Evolutionary conservation across 441 rosid species (phyloP), one percentile per base, ranked within the genome.

Genomic region (Capsella rubella): DNA sequence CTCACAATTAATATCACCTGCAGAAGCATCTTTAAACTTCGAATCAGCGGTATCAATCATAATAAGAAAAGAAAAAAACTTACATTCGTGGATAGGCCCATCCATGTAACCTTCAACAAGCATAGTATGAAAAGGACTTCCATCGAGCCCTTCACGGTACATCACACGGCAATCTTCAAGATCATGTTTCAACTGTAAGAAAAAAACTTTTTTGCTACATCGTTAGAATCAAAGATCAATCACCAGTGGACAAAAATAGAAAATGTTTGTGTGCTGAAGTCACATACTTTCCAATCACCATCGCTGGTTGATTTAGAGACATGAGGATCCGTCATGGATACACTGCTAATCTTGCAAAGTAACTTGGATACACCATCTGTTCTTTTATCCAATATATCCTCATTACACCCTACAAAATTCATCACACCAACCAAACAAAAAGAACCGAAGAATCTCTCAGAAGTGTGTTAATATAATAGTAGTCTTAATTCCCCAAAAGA

Each of bases 21-120:
- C 67, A 15, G 6, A 39, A 64, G 2, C 70, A 43, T 40, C 8
- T 43, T 31, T 37, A 16, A 45, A 31, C 35, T 29, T 6, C n/a
- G 63, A 51, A 0, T 34, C 5, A 25, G 9, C 27, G n/a, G 53
- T 77, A 9, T 18, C 39, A 69, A 27, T 14, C 25, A 5, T 46
- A 39, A 5, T 46, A 39, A 43, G 25, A 3, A 32, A 21, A n/a
- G n/a, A 6, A 32, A 15, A 8, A 57, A 77, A 83, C 97, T 81
- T 88, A 93, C 99, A 91, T 61, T 79, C 68, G 74, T 93, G 89
- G 4, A 93, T 9, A 28, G 97, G 89, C n/a, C 89, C 99, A 56
- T 96, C 97, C 14, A 96, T 83, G 80, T 86, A 96, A 81, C 99
- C 99, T 87, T 96, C 99, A 49, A 85, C 98, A 28, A 96, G 99